Evolutionary conservation across 1,284 basidiomycete genomes (phyloP), one percentile per base, ranked within the genome.

Genomic region (Pseudozyma thailandica): DNA sequence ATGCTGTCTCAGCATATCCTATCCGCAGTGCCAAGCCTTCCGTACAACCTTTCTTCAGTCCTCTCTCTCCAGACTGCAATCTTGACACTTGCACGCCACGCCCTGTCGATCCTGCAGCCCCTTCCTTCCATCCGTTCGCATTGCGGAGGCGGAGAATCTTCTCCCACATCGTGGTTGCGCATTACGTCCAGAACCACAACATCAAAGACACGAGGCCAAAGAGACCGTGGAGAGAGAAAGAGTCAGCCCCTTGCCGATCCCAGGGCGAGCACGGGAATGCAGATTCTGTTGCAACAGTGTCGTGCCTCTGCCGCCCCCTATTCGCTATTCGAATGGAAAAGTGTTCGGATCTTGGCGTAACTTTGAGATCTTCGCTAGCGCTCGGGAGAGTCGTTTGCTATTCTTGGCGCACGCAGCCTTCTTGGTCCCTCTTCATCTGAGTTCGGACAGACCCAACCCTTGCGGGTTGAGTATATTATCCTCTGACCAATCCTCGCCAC

Each of bases 341-440:
- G 4, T 25, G 35, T 35, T 52, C 52, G 52, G 44, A 52, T 66
- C 63, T 65, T 65, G 63, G 63, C 57, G 44, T 52, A 33, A n/a
- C 49, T 23, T 12, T 6, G n/a, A 23, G 12, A 21, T 26, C 38
- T 15, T 21, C 38, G 33, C 38, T 38, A 48, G 48, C 25, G 35
- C 12, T 9, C 16, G 10, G 13, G 16, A 10, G 13, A 28, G n/a
- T 4, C 21, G 16, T 50, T 37, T 41, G 56, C 49, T 52, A 49
- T 44, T 43, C 63, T 56, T 60, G 63, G 63, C 63, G 28, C 30
- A 18, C 44, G 45, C 50, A 49, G 49, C 51, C 47, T 35, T 21
- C 25, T 18, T 38, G 13, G 20, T 30, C 46, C 33, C 15, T 10
- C 39, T 10, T 35, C 25, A n/a, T n/a, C n/a, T n/a, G n/a, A n/a